Conservation (phyloP, 345 rosid species). For the Garcia nutans region DNA sequence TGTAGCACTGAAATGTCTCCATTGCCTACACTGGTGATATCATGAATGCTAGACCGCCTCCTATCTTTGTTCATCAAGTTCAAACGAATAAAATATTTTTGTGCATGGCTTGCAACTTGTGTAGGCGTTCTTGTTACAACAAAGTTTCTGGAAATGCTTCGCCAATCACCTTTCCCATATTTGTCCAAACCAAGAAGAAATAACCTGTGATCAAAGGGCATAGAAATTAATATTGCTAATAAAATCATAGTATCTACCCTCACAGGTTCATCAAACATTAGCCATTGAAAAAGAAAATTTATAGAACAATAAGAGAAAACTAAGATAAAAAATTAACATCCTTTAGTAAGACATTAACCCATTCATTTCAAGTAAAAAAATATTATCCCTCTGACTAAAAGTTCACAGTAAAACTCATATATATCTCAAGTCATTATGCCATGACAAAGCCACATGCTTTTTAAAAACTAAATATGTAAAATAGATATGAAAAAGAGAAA, state of each 20-base stretch:
- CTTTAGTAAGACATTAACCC: background rate
- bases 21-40: constrained; percentile 79
- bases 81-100: constrained; percentile 85
- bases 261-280: background rate
- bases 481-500: background rate
- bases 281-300: background rate
- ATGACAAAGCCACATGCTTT: background rate
- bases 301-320: background rate
- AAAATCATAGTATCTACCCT: background rate
- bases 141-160: constrained; percentile 92
- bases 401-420: background rate
- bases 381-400: background rate
- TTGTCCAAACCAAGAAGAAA: constrained; percentile 96
- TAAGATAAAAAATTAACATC: background rate
- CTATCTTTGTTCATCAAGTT: constrained; percentile 94
- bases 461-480: background rate
- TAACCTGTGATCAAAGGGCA: constrained; percentile 49
- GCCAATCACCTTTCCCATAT: constrained; percentile 98
- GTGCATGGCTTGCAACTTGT: constrained; percentile 99
- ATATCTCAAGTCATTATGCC: background rate
- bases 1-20: constrained; percentile 66
- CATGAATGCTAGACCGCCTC: constrained; percentile 94
- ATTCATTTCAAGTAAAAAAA: background rate
- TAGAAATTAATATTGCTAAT: constrained; percentile 7
- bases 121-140: constrained; percentile 96